Evolutionary conservation across 163 green algal species (phyloP), one percentile per base, ranked within the genome.

Genomic region (Chlamydomonas reinhardtii): DNA sequence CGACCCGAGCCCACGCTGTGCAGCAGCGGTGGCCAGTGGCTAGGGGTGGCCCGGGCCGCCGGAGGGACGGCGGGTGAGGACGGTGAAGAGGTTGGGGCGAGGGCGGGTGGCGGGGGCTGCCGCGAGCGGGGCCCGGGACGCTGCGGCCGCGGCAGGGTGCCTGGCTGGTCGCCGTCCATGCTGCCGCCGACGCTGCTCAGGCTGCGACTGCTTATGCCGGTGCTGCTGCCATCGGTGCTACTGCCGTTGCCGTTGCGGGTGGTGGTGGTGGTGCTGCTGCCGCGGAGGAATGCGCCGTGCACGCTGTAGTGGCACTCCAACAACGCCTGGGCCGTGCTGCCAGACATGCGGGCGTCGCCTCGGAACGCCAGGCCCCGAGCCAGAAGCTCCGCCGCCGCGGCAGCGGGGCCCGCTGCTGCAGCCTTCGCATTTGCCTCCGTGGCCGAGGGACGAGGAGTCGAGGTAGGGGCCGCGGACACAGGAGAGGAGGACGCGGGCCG

Each of bases 221-320:
- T 27, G 64, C 64, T 22, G 64, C 27, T 70, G 64, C 64, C 20
- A 29, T 6, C 6, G 1, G 6, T 22, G 14, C 6, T 32, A 20
- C 64, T 19, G 64, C 64, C 37, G 29, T 6, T 25, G 27, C 64
- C 64, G 29, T 17, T 0, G 64, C 5, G 62, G 62, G 4, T 20
- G 24, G 16, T 31, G 25, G 8, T 22, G 64, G 29, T 35, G 61
- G 20, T 66, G 61, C 19, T 66, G 20, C 20, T 1, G 64, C 74
- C 74, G n/a, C 73, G 48, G 76, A 94, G 32, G 59, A 95, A 95
- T 9, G 76, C 93, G 52, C 83, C 64, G 48, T 94, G 88, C 2
- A 94, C 29, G 72, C 88, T 91, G 89, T 94, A 96, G 78, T 94
- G 91, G 48, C 78, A 91, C 75, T 91, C 87, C 27, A 96, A 79